A percentile compares a stretch with the other conserved stretches of the same genome.
Conservation (phyloP, 2,329 filamentous ascomycete species). For the Didymella pomorum region DNA sequence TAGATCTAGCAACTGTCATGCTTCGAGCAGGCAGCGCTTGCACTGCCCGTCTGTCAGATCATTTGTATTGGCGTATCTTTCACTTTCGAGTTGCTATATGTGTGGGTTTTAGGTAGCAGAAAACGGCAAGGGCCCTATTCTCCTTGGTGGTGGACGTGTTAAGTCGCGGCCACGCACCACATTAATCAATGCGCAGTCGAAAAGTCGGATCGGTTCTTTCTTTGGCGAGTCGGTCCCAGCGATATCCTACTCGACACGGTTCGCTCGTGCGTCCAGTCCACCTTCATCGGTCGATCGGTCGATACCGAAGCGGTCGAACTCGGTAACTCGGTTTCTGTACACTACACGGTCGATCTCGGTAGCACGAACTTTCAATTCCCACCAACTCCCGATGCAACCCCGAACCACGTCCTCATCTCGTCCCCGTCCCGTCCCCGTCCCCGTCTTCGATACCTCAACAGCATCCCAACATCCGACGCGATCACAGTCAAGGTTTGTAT, state of each 20-base stretch:
- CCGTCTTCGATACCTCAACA: constrained; percentile 6
- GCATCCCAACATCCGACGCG: constrained; percentile 11
- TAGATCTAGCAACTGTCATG: constrained; percentile 44
- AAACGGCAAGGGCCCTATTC: constrained; percentile 31
- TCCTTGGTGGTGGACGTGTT: constrained; percentile 34
- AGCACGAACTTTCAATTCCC: constrained; percentile 39
- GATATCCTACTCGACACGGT: constrained; percentile 47
- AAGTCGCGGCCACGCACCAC: constrained; percentile 36
- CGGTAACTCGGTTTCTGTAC: constrained; percentile 43
- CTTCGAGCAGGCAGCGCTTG: constrained; percentile 22
- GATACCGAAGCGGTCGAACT: constrained; percentile 43
- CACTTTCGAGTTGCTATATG: constrained; percentile 31
- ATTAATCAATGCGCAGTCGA: constrained; percentile 51
- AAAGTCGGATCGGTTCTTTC: constrained; percentile 42
- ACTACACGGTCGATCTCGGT: constrained; percentile 48
- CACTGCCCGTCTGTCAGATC: constrained; percentile 25
- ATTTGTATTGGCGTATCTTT: constrained; percentile 28
- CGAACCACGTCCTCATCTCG: constrained; percentile 23
- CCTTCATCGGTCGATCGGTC: constrained; percentile 44
- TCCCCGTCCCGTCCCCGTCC: constrained; percentile 12
- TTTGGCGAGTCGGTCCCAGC: constrained; percentile 48
- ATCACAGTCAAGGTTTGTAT: constrained; percentile 23
- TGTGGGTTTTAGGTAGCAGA: constrained; percentile 34
- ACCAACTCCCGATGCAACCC: constrained; percentile 24
- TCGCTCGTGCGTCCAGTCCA: constrained; percentile 34